Base-by-base conservation (phyloP, 148 eudicot genomes). In the Cornus controversa region DNA sequence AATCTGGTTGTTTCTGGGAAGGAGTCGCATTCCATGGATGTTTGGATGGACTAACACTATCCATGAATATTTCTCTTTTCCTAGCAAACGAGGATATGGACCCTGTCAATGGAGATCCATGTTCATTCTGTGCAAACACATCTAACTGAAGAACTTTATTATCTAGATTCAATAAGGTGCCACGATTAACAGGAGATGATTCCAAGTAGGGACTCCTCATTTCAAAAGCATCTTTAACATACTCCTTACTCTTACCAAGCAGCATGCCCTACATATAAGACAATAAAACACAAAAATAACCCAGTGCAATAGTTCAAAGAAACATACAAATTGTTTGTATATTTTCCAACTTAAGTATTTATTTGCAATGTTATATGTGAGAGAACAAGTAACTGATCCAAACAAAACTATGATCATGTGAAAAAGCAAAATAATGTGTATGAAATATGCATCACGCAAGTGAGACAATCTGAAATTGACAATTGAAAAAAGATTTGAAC, bases 71-170 rank as follows among this genome's bases (percentile, higher is more conserved):
- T 81, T 77, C 82, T 62, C 86, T 85, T 36, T 57, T 80, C 64
- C 80, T 85, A 69, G 86, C 79, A 78, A 85, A 79, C 69, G 89
- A 87, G 73, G 89, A 82, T 70, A 86, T 72, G 45, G 90, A 87
- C 42, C 77, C 87, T n/a, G 79, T 77, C 80, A 78, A 60, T 18
- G 84, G 78, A 73, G 87, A 65, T 74, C 80, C 79, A 67, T 74
- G 37, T 68, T 66, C 82, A 72, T 54, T 75, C 80, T 70, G 83
- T 69, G 73, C 77, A 31, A 47, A 71, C 40, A 62, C 67, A 74
- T 71, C 66, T 20, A 76, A 74, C 20, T 53, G 76, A 63, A 31
- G 64, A 36, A 24, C 50, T 69, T 73, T 79, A 45, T 67, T 34
- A 76, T 69, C 71, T 24, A 72, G 37, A 67, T 82, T 75, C 60